Conservation (phyloP, 129 eudicot species). For the Helianthus tuberosus region DNA sequence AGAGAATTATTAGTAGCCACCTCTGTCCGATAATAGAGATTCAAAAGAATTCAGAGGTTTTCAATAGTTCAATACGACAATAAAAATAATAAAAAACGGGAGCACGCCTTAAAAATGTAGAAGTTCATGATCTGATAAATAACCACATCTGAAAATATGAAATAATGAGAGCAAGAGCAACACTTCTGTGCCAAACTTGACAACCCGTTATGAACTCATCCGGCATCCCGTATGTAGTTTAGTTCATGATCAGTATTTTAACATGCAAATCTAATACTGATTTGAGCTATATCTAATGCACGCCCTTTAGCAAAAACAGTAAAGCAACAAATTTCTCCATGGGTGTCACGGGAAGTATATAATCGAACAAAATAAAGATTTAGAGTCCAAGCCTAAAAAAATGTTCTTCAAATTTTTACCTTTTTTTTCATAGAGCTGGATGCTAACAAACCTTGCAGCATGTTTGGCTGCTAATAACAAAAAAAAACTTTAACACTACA, state of each 20-base stretch:
- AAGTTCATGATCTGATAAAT: no score
- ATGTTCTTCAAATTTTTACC: not conserved
- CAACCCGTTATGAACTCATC: not conserved
- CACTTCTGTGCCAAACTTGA: not conserved
- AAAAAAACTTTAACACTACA: not conserved
- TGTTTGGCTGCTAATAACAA: not conserved
- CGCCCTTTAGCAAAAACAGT: not conserved
- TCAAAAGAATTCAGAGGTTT: no score
- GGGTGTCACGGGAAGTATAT: not conserved
- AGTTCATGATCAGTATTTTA: not conserved
- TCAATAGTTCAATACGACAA: no score
- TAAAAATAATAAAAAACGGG: no score
- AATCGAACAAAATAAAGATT: no score
- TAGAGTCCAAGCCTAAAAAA: not conserved
- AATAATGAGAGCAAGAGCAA: not conserved
- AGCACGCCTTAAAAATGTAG: no score
- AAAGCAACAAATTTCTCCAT: not conserved
- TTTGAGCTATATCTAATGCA: not conserved
- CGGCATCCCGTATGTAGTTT: not conserved
- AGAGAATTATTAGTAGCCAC: not conserved
- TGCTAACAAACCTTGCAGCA: constrained; percentile 5
- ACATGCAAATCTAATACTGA: not conserved
- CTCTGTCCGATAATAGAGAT: not conserved
- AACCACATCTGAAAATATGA: not conserved
- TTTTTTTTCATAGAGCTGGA: not conserved